phyloP scores from a whole-genome alignment of 495 filamentous ascomycete species.

The Oidiodendron maius region DNA sequence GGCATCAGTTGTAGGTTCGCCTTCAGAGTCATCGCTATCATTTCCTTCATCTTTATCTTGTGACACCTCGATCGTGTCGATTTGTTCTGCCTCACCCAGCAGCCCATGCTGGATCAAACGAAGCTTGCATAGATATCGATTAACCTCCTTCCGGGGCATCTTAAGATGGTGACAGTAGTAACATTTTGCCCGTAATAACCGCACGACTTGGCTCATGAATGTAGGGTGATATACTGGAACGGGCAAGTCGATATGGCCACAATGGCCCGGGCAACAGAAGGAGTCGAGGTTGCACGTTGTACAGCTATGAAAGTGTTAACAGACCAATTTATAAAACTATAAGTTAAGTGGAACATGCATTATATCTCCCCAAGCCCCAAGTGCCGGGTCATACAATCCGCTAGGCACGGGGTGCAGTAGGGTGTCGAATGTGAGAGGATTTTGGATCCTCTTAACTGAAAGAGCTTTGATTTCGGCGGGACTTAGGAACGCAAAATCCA shows the following conservation, averaged over 20 bases:
- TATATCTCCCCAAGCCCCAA: slow-evolving; percentile 84
- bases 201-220: slow-evolving; percentile 84
- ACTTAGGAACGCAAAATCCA: slow-evolving; percentile 82
- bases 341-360: slow-evolving; percentile 40
- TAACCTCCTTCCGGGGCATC: slow-evolving; percentile 63
- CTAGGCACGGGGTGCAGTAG: slow-evolving; percentile 79
- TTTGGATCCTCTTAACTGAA: slow-evolving; percentile 88
- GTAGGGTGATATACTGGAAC: slow-evolving; percentile 88
- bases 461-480: slow-evolving; percentile 77
- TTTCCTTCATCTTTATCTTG: slow-evolving; percentile 29
- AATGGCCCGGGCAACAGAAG: slow-evolving; percentile 83
- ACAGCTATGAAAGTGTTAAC: slow-evolving; percentile 52
- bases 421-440: slow-evolving; percentile 82
- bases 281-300: slow-evolving; percentile 74
- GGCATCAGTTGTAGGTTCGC: slow-evolving; percentile 36
- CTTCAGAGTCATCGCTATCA: slow-evolving; percentile 22
- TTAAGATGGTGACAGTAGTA: slow-evolving; percentile 82
- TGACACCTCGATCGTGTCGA: slow-evolving; percentile 51
- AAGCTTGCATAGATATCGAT: slow-evolving; percentile 77
- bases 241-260: slow-evolving; percentile 91
- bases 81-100: slow-evolving; percentile 60
- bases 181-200: slow-evolving; percentile 80
- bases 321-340: background rate
- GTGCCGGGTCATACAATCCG: slow-evolving; percentile 86
- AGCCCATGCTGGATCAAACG: slow-evolving; percentile 81